Conservation (phyloP, 768 basidiomycete species). For the Royoungia palumana region DNA sequence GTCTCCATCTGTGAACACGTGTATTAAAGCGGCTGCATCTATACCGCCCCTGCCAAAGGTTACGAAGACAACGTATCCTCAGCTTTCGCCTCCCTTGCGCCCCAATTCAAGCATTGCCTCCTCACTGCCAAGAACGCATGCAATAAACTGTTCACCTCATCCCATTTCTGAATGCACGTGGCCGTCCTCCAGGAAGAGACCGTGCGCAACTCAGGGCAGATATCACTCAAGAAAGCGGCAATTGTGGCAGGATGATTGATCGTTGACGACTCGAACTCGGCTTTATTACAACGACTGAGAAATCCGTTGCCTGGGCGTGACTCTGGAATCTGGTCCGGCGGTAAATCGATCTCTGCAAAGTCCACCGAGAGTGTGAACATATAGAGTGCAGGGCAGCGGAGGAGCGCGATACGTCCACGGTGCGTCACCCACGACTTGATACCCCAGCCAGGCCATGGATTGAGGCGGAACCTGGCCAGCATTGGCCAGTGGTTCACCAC, state of each 20-base stretch:
- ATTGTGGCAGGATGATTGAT: slow-evolving; percentile 19
- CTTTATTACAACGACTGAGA: slow-evolving; percentile 6
- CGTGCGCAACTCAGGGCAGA: slow-evolving; percentile 15
- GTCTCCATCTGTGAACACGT: no score
- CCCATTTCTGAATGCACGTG: slow-evolving; percentile 17
- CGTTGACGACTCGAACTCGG: slow-evolving; percentile 22
- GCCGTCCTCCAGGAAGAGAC: neutral
- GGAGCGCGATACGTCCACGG: slow-evolving; percentile 19
- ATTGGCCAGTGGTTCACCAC: slow-evolving; percentile 21
- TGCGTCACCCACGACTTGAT: slow-evolving; percentile 16
- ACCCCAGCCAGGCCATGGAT: slow-evolving; percentile 19
- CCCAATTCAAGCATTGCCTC: slow-evolving; percentile 13
- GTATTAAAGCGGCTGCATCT: no score
- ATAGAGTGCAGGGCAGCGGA: slow-evolving; percentile 11
- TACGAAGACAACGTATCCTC: no score
- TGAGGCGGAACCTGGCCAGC: slow-evolving; percentile 13
- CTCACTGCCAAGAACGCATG: slow-evolving; percentile 22
- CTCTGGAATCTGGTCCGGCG: neutral
- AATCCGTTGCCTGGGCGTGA: slow-evolving; percentile 11
- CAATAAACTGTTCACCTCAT: slow-evolving; percentile 20
- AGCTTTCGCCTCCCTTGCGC: neutral
- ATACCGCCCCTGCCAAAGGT: no score
- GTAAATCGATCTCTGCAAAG: slow-evolving; percentile 17
- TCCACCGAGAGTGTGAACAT: slow-evolving; percentile 22
- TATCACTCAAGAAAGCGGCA: no score